Evolutionary conservation across 345 rosid species (phyloP).

Genomic region (rapeseed (Brassica napus)): DNA sequence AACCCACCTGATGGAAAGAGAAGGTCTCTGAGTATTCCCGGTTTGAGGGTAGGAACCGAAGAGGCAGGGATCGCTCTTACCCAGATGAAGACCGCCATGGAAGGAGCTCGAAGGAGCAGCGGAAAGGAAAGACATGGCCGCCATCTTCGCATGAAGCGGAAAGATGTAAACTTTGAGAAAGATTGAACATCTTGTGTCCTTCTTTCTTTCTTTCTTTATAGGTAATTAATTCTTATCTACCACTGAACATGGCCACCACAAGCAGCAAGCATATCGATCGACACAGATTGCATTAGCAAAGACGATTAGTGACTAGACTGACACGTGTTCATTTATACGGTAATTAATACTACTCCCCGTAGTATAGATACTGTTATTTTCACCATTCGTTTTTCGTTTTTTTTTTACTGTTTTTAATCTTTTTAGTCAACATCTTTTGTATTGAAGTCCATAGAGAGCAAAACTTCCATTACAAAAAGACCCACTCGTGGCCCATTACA

Average conservation of each 20-base stretch:
- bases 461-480: no score
- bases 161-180: background rate
- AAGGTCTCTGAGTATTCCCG: slow-evolving; percentile 3
- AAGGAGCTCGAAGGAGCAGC: slow-evolving; percentile 9
- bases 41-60: slow-evolving; percentile 28
- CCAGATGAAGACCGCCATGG: slow-evolving; percentile 19
- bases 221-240: background rate
- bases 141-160: background rate
- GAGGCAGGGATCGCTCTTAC: slow-evolving; percentile 18
- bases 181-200: background rate
- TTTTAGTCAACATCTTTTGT: no score
- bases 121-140: slow-evolving; percentile 25
- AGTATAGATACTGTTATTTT: background rate
- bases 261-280: background rate
- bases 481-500: background rate
- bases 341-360: no score
- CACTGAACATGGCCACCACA: slow-evolving; percentile 13
- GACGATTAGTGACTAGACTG: background rate
- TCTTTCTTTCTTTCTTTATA: background rate
- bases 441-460: no score
- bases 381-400: background rate
- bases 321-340: slow-evolving; percentile 15
- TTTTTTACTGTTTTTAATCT: no score
- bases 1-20: slow-evolving; percentile 38
- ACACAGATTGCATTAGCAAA: slow-evolving; percentile 16